Conservation (phyloP, 352 stramenopile species). For the Pythium dissotocum region DNA sequence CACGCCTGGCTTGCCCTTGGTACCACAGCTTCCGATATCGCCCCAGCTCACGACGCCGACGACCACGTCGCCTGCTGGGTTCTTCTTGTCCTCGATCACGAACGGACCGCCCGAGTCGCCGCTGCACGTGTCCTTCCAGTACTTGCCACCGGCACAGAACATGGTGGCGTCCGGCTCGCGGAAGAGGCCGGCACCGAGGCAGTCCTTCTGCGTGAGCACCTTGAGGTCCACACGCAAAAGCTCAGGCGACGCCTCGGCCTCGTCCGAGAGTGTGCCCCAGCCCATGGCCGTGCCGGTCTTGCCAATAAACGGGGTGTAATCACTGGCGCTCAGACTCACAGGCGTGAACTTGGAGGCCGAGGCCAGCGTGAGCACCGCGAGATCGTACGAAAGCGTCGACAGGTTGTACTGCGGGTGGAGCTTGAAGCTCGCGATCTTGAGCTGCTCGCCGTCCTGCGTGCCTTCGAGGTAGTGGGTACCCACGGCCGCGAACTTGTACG, state of each 20-base stretch:
- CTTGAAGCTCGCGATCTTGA: slow-evolving; percentile 6
- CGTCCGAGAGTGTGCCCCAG: slow-evolving; percentile 8
- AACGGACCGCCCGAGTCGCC: neutral
- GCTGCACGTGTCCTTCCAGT: neutral
- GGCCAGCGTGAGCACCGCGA: slow-evolving; percentile 7
- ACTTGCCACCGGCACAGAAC: neutral
- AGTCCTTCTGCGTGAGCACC: slow-evolving; percentile 5
- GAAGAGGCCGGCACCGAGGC: neutral
- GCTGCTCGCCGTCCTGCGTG: neutral
- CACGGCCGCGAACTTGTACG: slow-evolving; percentile 4
- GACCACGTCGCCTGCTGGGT: neutral
- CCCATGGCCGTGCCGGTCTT: slow-evolving; percentile 5
- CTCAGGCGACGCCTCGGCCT: slow-evolving; percentile 4
- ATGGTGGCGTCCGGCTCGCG: no score
- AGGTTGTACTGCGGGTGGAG: slow-evolving; percentile 11
- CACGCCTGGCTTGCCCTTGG: neutral
- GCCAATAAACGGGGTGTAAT: neutral
- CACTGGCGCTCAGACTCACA: slow-evolving; percentile 7
- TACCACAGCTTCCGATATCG: neutral
- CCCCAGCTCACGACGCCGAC: neutral
- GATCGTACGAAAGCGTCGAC: slow-evolving; percentile 1
- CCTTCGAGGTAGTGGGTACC: slow-evolving; percentile 10
- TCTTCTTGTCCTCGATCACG: neutral
- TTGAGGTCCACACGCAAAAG: slow-evolving; percentile 8
- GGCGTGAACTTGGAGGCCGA: slow-evolving; percentile 1